These are phyloP conservation scores for Cryptococcus sp. DNA, from an alignment of 1,284 basidiomycete genomes.

Conservation along the genomic window DNA sequence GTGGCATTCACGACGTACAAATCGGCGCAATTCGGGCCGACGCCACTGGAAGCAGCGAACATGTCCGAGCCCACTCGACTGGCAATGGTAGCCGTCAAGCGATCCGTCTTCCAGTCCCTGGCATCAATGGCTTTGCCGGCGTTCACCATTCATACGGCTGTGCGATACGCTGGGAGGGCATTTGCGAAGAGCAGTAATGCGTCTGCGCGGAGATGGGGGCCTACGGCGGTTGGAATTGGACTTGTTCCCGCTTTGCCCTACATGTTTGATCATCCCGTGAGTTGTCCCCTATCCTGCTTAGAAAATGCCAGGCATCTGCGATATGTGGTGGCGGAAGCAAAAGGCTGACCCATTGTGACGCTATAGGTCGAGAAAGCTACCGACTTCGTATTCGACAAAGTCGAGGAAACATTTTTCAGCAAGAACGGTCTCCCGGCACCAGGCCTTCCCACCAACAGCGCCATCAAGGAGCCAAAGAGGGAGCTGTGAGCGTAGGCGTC, in stretches of 20 bases:
- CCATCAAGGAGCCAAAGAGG: constrained; percentile 8
- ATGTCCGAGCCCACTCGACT: constrained; percentile 75
- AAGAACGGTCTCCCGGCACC: constrained; percentile 10
- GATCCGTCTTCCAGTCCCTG: constrained; percentile 81
- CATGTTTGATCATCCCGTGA: constrained; percentile 75
- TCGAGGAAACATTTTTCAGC: constrained; percentile 50
- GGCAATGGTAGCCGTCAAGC: constrained; percentile 69
- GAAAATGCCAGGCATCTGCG: background rate
- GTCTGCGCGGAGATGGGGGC: constrained; percentile 73
- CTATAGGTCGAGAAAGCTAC: constrained; percentile 56
- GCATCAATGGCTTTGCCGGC: constrained; percentile 70
- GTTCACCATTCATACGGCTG: constrained; percentile 81
- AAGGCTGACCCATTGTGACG: background rate
- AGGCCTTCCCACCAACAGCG: background rate
- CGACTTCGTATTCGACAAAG: constrained; percentile 56
- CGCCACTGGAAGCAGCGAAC: constrained; percentile 69
- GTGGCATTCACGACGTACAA: constrained; percentile 92
- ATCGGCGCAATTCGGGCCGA: constrained; percentile 70
- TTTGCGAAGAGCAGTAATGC: constrained; percentile 68
- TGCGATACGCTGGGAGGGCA: constrained; percentile 72
- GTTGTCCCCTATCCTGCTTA: constrained; percentile 7
- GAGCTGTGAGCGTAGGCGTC: background rate
- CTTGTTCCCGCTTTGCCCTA: constrained; percentile 79
- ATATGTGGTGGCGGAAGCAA: background rate
- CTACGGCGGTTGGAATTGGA: constrained; percentile 62